Base-by-base conservation (phyloP, 805 yeast species). In the Saccharomyces paradoxus region DNA sequence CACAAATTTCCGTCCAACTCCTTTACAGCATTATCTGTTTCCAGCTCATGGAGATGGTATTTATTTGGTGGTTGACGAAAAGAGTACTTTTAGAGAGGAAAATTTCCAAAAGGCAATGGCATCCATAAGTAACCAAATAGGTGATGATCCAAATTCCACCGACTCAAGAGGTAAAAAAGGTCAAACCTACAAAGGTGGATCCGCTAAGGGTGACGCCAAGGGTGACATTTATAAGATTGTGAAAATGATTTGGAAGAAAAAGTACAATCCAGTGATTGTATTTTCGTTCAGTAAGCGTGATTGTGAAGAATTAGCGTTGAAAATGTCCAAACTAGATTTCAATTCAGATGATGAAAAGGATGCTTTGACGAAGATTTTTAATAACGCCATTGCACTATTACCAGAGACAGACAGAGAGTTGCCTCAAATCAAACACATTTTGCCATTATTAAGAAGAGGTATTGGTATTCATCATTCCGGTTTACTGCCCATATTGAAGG, bases 21-120 rank as follows among this genome's bases (percentile, higher is more conserved):
- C 99, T 1, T 76, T 94, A 61, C 99, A 94, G 71, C 99, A 94
- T 74, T 94, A 94, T 65, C 75, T 94, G 53, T 94, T 94, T 76
- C 99, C 99, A 28, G 95, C 96, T n/a, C 95, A 91, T 55, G 98
- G 99, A 54, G 96, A 89, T 68, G 99, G 99, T 56, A 94, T 94
- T 55, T 96, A 94, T 71, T 78, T 94, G 60, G 99, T 94, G 14
- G 98, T 94, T 48, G 99, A 94, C 68, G 99, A 94, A 73, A 91
- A 92, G 74, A 91, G 97, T 48, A 82, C 87, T 4, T 94, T 94
- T 71, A 81, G 98, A 63, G 99, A 94, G 71, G 99, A 94, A 65
- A 94, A 92, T 69, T 94, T 94, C 76, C 99, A 94, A 71, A 92
- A 90, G 70, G 98, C 98, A 0, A 94, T 94, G 99, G 89, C 96